Evolutionary conservation across 371 early-diverging fungal genomes (phyloP).

Genomic region (Mortierella sp.): DNA sequence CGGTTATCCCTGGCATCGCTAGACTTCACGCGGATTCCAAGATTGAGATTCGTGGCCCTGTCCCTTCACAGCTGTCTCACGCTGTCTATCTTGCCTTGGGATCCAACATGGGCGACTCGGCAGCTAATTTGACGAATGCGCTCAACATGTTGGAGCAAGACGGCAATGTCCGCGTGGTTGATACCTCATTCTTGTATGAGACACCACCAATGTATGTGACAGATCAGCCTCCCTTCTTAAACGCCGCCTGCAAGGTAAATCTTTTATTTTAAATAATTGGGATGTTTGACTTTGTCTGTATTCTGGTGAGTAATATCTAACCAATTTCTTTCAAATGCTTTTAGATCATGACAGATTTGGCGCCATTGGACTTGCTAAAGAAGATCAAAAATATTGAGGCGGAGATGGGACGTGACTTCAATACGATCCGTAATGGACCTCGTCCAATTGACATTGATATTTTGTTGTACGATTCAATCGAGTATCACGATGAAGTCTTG

Average conservation of each 20-base stretch:
- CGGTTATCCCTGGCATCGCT: slow-evolving; percentile 26
- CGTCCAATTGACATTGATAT: slow-evolving; percentile 97
- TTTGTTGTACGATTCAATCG: slow-evolving; percentile 87
- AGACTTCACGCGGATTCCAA: neutral
- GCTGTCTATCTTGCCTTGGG: slow-evolving; percentile 88
- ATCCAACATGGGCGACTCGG: slow-evolving; percentile 92
- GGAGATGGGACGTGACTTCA: slow-evolving; percentile 81
- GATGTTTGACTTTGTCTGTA: neutral
- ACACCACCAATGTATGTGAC: slow-evolving; percentile 96
- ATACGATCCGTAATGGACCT: slow-evolving; percentile 87
- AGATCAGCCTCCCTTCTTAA: slow-evolving; percentile 94
- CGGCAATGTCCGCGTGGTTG: slow-evolving; percentile 72
- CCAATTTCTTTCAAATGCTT: neutral
- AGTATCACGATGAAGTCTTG: slow-evolving; percentile 75
- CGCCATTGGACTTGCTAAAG: slow-evolving; percentile 82
- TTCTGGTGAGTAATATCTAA: slow-evolving; percentile 1
- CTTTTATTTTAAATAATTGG: neutral
- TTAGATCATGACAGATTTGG: slow-evolving; percentile 78
- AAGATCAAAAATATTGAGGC: slow-evolving; percentile 87
- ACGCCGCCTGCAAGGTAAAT: slow-evolving; percentile 86
- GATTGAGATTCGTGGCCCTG: slow-evolving; percentile 32
- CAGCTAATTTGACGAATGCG: slow-evolving; percentile 82
- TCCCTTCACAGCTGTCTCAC: slow-evolving; percentile 49
- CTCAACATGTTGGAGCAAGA: slow-evolving; percentile 70
- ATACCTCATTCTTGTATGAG: slow-evolving; percentile 97